Evolutionary conservation across 2,329 filamentous ascomycete species (phyloP), one percentile per base, ranked within the genome.

Genomic region (Alternaria sp.): DNA sequence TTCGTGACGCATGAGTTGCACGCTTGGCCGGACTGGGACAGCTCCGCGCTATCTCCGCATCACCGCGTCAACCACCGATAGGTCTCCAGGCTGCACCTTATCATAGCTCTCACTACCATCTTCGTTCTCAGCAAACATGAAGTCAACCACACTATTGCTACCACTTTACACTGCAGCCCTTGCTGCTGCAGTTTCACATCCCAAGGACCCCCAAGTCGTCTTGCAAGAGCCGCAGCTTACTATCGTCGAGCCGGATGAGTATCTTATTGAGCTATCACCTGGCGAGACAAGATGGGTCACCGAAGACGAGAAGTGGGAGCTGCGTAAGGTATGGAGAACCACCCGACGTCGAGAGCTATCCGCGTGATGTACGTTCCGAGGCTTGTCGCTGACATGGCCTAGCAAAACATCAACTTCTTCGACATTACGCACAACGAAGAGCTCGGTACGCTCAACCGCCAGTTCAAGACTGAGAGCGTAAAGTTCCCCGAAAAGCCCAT

Each of bases 291-390:
- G 86, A 84, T 95, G 92, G 91, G 90, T 97, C 32, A 96, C 92
- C 0, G 94, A 98, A 73, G 92, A 97, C 36, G 89, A 97, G 82
- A 99, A 98, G 81, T 97, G 94, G 93, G 89, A 90, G 79, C 82
- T 98, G 66, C 90, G 91, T 74, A 86, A 93, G 69, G 93, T 96
- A 85, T 59, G 87, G 81, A 14, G 12, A 22, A 22, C 2, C 28
- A 8, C 8, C 34, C 12, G 5, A 30, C 10, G 14, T 25, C 22
- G 22, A 20, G 12, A 57, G 10, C 10, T 7, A 48, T 10, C 2
- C 4, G 20, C 5, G 27, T 27, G 22, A 25, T 6, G 12, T 25
- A 12, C 5, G 14, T 16, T 9, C 14, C 16, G 8, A 44, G 56
- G 27, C 36, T 18, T 43, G 11, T 25, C 12, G 52, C 74, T 79